Base-by-base conservation (phyloP, 106 monocot species). In the Triglochin maritima region DNA sequence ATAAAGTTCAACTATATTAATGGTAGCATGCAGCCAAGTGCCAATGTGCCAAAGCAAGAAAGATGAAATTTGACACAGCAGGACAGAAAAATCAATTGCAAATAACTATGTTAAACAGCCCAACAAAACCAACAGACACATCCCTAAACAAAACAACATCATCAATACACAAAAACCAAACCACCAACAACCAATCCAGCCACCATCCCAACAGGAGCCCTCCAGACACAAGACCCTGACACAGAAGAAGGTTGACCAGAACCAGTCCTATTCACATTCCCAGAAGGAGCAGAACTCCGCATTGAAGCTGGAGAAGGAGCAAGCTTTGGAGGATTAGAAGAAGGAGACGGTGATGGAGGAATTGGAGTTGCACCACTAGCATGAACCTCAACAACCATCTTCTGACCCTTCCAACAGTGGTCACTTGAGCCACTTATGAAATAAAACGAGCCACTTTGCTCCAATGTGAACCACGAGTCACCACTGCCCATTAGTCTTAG, bases 371-470 rank as follows among this genome's bases (percentile, higher is more conserved):
- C 29, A 29, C 29, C 29, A 29, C 29, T 29, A 29, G 29, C 81
- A 74, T 84, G 7, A 3, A 93, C 93, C 4, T 72, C 78, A 1
- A 88, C 81, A 0, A 71, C 10, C 60, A 93, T 56, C 69, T 84
- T 91, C 81, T 84, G 67, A 1, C 81, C 90, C 13, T 78, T 65
- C 47, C 47, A 46, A 59, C 92, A 93, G 45, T 17, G 61, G 10
- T 53, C 62, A 3, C 59, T 17, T 2, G n/a, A 45, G 45, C 86
- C 88, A 49, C 86, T 76, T 67, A 93, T 80, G 76, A 93, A 93
- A 78, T 60, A 93, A 83, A 88, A 83, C 41, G 81, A 79, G 0
- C 93, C 93, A 9, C 77, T 43, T 5, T 76, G 73, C 17, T 79
- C 75, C 8, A 93, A 49, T 44, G 0, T 7, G 62, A 86, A 79